Conservation (phyloP, 192 early-diverging fungal genomes). For the Linnemannia exigua region DNA sequence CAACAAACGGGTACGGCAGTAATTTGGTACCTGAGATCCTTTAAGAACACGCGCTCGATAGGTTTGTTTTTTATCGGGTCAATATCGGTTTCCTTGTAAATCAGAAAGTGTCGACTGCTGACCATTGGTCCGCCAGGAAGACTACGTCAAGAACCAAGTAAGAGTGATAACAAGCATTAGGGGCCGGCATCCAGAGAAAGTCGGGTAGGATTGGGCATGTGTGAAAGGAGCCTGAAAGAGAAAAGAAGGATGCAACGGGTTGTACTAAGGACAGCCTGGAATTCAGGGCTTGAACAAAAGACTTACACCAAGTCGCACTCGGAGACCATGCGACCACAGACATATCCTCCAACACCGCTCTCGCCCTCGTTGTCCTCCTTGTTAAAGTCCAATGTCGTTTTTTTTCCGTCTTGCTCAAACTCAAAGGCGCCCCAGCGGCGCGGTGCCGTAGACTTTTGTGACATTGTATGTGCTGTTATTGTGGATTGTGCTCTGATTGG, state of each 20-base stretch:
- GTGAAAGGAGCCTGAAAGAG: background rate
- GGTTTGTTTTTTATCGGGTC: slow-evolving; percentile 32
- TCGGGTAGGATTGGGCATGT: background rate
- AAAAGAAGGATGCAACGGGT: background rate
- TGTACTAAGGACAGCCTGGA: background rate
- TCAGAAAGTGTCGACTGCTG: slow-evolving; percentile 49
- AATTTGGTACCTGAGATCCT: slow-evolving; percentile 41
- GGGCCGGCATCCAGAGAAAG: background rate
- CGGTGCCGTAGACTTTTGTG: background rate
- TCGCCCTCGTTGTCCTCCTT: slow-evolving; percentile 54
- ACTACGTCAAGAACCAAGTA: slow-evolving; percentile 5
- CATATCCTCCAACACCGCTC: slow-evolving; percentile 47
- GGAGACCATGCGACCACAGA: slow-evolving; percentile 33
- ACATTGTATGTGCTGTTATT: background rate
- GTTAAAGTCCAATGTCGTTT: slow-evolving; percentile 41
- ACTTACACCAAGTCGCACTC: slow-evolving; percentile 55
- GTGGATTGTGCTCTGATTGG: background rate
- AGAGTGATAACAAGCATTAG: background rate
- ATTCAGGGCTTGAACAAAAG: background rate
- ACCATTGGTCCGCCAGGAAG: slow-evolving; percentile 32
- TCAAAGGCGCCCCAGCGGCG: slow-evolving; percentile 53
- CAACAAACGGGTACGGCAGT: background rate
- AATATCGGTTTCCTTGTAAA: slow-evolving; percentile 48
- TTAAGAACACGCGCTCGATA: slow-evolving; percentile 51
- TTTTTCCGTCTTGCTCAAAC: slow-evolving; percentile 35